These are phyloP conservation scores for Glonium stellatum DNA, from an alignment of 495 filamentous ascomycete genomes.

Conservation along the genomic window DNA sequence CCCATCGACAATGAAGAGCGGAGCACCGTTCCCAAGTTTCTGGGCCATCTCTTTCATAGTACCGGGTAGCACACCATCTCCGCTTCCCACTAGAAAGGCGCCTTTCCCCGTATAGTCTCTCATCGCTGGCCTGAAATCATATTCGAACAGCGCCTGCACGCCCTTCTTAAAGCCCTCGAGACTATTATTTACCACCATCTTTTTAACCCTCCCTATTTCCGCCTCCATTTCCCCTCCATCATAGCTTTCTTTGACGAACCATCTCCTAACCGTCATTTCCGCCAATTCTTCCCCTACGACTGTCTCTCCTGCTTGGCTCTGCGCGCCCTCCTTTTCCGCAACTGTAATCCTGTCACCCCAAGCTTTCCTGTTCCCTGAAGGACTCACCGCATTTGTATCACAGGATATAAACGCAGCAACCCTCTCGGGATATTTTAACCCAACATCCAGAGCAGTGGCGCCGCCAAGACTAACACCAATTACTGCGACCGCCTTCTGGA, in stretches of 20 bases:
- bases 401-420: constrained; percentile 61
- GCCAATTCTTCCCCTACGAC: constrained; percentile 56
- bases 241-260: constrained; percentile 63
- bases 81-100: constrained; percentile 60
- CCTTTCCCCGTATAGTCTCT: constrained; percentile 50
- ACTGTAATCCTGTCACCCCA: constrained; percentile 70
- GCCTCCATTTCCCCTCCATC: constrained; percentile 40
- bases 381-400: constrained; percentile 65
- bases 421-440: constrained; percentile 55
- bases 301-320: constrained; percentile 41
- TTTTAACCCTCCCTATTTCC: constrained; percentile 47
- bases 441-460: constrained; percentile 63
- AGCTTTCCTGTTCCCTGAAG: constrained; percentile 61
- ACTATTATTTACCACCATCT: constrained; percentile 57
- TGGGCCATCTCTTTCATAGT: constrained; percentile 68
- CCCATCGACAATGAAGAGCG: constrained; percentile 53
- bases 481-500: constrained; percentile 36
- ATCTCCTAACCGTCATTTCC: constrained; percentile 59
- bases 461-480: constrained; percentile 75
- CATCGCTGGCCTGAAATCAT: constrained; percentile 63
- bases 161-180: constrained; percentile 62
- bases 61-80: constrained; percentile 66
- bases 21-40: constrained; percentile 46
- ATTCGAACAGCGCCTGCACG: constrained; percentile 67
- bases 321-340: constrained; percentile 52